Base-by-base conservation (phyloP, 1,284 basidiomycete species). In the Moesziomyces antarcticus region DNA sequence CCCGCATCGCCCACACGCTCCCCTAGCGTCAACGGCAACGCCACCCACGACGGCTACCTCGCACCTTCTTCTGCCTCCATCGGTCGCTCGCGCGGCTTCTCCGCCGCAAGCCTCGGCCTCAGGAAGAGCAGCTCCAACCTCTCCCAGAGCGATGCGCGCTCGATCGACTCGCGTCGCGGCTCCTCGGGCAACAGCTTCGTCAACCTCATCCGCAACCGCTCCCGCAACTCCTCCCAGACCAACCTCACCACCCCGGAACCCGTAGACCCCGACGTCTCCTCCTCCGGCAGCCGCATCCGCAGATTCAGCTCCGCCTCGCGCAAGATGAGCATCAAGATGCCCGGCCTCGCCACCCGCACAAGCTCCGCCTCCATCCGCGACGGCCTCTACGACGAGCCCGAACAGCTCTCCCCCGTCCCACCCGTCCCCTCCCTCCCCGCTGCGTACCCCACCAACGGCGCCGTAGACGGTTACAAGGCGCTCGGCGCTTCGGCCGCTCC, bases 91-190 rank as follows among this genome's bases (percentile, higher is more conserved):
- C 49, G 70, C 21, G 33, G 35, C 24, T 62, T 59, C 35, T 66
- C 62, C 1, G 57, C 64, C 16, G 54, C 57, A n/a, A 59, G 56
- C 27, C 49, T 67, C 33, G 58, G 56, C 16, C 63, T 73, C 50
- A 71, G 64, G 27, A 62, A 66, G 35, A 71, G 67, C 72, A 63
- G 56, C 49, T 75, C 73, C 16, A 73, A 75, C 58, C 61, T 75
- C 48, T 73, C 73, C 11, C 62, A 68, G 21, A 50, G 43, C 49
- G 73, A 75, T n/a, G 57, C 58, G 14, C 59, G 61, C n/a, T 75
- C 73, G 43, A 66, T 75, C 60, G 52, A 57, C 30, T 76, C 74
- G 4, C 70, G 70, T 40, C 44, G 49, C n/a, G 58, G 57, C 24
- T 70, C 65, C 8, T 67, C 64, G 0, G 53, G 48, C 42, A 63